These are phyloP conservation scores for Irpex sp. DNA, from an alignment of 1,284 basidiomycete genomes.

Conservation along the genomic window DNA sequence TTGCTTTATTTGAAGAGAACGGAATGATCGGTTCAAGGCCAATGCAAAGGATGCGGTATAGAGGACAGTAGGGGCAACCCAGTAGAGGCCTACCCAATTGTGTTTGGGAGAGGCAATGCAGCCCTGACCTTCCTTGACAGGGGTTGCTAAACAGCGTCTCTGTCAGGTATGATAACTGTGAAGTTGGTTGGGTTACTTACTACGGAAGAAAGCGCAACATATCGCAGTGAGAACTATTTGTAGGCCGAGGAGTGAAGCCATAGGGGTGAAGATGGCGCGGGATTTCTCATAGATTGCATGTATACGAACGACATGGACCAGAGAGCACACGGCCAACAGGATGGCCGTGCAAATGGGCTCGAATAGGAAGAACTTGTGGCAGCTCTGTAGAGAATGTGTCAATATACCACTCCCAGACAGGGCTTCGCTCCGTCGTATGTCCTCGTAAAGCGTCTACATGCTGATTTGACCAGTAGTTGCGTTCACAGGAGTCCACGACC, in stretches of 20 bases:
- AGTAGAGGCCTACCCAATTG: slow-evolving; percentile 79
- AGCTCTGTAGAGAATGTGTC: slow-evolving; percentile 34
- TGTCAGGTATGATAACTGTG: background rate
- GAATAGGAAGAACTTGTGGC: slow-evolving; percentile 70
- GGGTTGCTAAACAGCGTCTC: slow-evolving; percentile 45
- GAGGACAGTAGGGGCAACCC: slow-evolving; percentile 66
- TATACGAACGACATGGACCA: slow-evolving; percentile 68
- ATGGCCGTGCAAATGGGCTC: slow-evolving; percentile 79
- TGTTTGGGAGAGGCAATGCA: slow-evolving; percentile 76
- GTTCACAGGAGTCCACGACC: background rate
- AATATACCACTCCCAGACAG: background rate
- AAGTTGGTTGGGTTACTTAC: slow-evolving; percentile 30
- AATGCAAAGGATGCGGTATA: slow-evolving; percentile 62
- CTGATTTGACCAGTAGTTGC: too few relatives aligned
- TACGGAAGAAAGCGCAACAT: slow-evolving; percentile 69
- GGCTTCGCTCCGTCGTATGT: background rate
- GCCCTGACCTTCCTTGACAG: slow-evolving; percentile 63
- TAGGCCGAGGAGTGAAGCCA: slow-evolving; percentile 54
- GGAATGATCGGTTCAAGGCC: slow-evolving; percentile 57
- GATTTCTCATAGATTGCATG: slow-evolving; percentile 69
- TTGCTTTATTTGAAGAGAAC: slow-evolving; percentile 52
- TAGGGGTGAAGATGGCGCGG: slow-evolving; percentile 43
- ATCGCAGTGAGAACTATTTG: slow-evolving; percentile 67
- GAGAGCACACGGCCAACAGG: slow-evolving; percentile 65
- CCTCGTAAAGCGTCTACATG: too few relatives aligned